Percentiles rank a stretch among this genome's conserved stretches.
phyloP scores from a whole-genome alignment of 2,329 filamentous ascomycete genomes.

The Tetracladium maxilliforme region DNA sequence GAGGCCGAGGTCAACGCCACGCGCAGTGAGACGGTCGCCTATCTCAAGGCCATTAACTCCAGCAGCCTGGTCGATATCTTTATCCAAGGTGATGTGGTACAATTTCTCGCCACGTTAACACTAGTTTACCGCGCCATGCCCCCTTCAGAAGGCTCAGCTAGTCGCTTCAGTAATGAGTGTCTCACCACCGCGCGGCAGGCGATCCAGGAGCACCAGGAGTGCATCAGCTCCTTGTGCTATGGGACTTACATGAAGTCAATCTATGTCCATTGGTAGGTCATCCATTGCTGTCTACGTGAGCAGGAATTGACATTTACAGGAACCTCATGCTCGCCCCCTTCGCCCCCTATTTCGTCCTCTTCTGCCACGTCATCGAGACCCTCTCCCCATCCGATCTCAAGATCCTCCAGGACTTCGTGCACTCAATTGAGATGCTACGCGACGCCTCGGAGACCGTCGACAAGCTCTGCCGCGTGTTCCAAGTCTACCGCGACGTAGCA shows the following conservation, averaged over 20 bases:
- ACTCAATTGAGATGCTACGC: constrained; percentile 23
- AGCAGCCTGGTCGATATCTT: no score
- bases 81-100: no score
- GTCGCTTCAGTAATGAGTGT: constrained; percentile 5
- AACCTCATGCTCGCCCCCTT: no score
- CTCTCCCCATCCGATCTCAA: constrained; percentile 22
- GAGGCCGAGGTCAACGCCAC: no score
- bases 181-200: constrained; percentile 5
- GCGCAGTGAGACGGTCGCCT: no score
- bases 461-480: constrained; percentile 27
- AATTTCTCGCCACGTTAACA: no score
- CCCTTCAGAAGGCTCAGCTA: constrained; percentile 2
- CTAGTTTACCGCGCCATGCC: constrained; percentile 7
- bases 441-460: constrained; percentile 30
- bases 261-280: constrained; percentile 5
- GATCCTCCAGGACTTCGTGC: constrained; percentile 25
- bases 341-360: constrained; percentile 7
- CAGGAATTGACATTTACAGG: background rate
- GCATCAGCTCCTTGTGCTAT: constrained; percentile 1
- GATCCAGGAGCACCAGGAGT: constrained; percentile 3
- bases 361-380: constrained; percentile 12
- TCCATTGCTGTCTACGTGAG: background rate
- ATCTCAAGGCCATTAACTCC: no score
- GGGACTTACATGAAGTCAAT: constrained; percentile 3
- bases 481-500: no score